Conservation (phyloP, 2,329 filamentous ascomycete genomes). For the Stachybotrys chartarum region DNA sequence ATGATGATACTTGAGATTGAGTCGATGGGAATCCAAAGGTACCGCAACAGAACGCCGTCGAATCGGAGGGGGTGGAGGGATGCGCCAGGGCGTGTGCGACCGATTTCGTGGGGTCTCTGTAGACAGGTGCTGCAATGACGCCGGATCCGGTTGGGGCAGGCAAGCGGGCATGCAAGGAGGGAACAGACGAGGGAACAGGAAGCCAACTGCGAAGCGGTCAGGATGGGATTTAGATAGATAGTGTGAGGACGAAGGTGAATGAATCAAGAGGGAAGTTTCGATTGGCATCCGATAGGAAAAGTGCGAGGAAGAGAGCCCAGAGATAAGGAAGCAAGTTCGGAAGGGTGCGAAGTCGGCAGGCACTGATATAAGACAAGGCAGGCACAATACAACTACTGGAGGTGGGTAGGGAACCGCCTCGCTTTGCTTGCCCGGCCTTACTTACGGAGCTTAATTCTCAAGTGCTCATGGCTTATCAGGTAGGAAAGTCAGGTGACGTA, state of each 20-base stretch:
- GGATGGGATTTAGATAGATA: background rate
- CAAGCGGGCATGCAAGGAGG: background rate
- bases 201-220: background rate
- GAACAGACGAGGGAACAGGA: background rate
- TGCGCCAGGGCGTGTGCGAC: background rate
- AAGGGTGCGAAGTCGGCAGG: background rate
- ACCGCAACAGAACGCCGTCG: background rate
- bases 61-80: background rate
- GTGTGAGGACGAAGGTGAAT: background rate
- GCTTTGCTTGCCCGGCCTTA: background rate
- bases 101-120: background rate
- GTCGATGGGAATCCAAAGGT: background rate
- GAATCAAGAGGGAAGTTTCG: background rate
- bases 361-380: background rate
- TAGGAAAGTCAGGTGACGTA: background rate
- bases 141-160: background rate
- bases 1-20: background rate
- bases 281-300: background rate
- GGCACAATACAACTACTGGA: background rate
- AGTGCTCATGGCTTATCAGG: background rate
- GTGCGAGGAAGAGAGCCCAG: background rate
- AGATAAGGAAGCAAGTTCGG: background rate
- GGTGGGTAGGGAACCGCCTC: background rate
- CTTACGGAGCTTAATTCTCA: background rate
- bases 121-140: background rate